Base-by-base conservation (phyloP, 176 grass and related monocot species). In the Metroxylon sagu region DNA sequence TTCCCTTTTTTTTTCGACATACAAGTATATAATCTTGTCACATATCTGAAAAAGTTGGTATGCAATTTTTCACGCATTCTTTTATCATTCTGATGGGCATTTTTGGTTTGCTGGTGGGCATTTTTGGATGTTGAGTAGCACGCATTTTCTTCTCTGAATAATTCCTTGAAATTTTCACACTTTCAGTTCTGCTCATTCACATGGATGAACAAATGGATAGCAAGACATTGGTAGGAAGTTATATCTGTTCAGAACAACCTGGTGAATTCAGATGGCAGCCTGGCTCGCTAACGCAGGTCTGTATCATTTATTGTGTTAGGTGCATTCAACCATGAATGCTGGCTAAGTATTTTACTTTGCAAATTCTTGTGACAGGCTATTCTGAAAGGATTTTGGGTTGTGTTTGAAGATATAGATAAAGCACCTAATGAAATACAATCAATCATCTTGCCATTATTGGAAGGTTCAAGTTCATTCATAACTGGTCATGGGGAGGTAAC, bases 391-490 rank as follows among this genome's bases (percentile, higher is more conserved):
- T 96, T 79, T 69, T 96, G 91, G 91, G 81, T 96, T 70, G 83
- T 87, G 68, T 87, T 96, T 77, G 80, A 96, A 82, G 87, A 96
- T 74, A 87, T 96, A 49, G 86, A 96, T 80, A 96, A 90, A 77
- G 83, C 91, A 60, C 86, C 91, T 62, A 90, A 57, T 77, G 86
- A 96, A 67, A 76, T 96, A 53, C 86, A 87, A 31, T 87, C 91
- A 79, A 76, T 89, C 21, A 73, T 96, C 71, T 56, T 96, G 60
- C 91, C 91, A 26, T 74, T 96, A 54, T 75, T 96, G 75, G 86
- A 96, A 80, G 86, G 91, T 68, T 80, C 83, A 65, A 82, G 53
- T 70, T 77, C 69, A 26, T 96, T 96, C 65, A 66, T 80, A 59
- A 86, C 89, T 35, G 83, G 86, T 59, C 86, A 85, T 59, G 83